Evolutionary conservation across 2,329 filamentous ascomycete genomes (phyloP), one percentile per base, ranked within the genome.

Genomic region (Phialophora tarda): DNA sequence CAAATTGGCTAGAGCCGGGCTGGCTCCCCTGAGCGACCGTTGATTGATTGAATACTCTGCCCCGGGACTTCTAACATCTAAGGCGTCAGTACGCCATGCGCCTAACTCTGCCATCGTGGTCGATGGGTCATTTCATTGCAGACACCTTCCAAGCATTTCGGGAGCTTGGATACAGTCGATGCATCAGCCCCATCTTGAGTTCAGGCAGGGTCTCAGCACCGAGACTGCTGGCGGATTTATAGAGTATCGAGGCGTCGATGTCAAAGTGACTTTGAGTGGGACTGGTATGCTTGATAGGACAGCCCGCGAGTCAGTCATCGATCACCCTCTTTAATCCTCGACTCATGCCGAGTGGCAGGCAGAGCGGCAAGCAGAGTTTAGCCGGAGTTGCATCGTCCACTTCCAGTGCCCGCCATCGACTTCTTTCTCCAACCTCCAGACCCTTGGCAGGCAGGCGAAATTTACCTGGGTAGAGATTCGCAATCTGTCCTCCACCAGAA

Each of bases 381-480:
- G 48, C 38, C 48, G 24, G 48, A 51, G 48, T 51, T 51, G 24
- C 48, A 51, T 23, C 21, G 48, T 17, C 14, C 32, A 23, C 10
- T 23, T 51, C 48, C 48, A 51, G 28, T 26, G 28, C 51, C 51
- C 51, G 51, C 51, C 51, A 28, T 55, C 51, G 3, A 30, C 26
- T 55, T 55, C 51, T 55, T 53, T 55, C 51, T 55, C 51, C 51
- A 55, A 55, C 24, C 47, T 50, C 51, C 23, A 26, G 28, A n/a
- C 51, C 24, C 51, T 55, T 55, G 51, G 23, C 51, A 28, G n/a
- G n/a, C n/a, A n/a, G 26, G 26, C 51, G 24, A 55, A 55, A 28
- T 55, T 55, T 55, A n/a, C n/a, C n/a, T n/a, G n/a, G n/a, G n/a
- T n/a, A 28, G 24, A 17, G 28, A 55, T n/a, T 26, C 28, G 51